phyloP scores from a whole-genome alignment of 1,284 basidiomycete genomes.

The Ceratorhiza oryzae-sativae region DNA sequence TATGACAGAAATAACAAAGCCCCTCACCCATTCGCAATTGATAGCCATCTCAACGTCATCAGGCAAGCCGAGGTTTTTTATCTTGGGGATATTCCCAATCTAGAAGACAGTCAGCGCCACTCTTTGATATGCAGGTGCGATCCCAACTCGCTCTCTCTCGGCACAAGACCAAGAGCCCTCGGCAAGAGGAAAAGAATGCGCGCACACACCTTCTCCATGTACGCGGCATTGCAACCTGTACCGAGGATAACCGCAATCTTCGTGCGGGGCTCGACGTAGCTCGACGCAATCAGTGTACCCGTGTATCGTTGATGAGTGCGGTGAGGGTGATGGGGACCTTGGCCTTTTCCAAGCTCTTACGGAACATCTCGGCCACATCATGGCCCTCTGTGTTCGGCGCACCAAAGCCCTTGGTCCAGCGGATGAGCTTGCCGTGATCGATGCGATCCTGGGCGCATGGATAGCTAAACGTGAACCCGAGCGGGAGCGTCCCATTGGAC shows the following conservation, averaged over 20 bases:
- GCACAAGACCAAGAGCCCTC: slow-evolving; percentile 1
- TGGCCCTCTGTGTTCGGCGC: slow-evolving; percentile 90
- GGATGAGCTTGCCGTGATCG: slow-evolving; percentile 93
- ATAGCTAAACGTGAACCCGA: slow-evolving; percentile 84
- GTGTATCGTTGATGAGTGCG: slow-evolving; percentile 98
- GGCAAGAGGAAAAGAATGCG: background rate
- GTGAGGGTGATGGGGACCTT: slow-evolving; percentile 77
- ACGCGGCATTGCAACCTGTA: slow-evolving; percentile 98
- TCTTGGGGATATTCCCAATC: slow-evolving; percentile 76
- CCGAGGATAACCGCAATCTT: slow-evolving; percentile 97
- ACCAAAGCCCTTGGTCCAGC: slow-evolving; percentile 99
- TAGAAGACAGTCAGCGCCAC: slow-evolving; percentile 49
- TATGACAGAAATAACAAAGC: background rate
- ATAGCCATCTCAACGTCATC: slow-evolving; percentile 84
- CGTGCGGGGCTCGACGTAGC: slow-evolving; percentile 91
- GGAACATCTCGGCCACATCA: slow-evolving; percentile 94
- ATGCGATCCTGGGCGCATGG: slow-evolving; percentile 81
- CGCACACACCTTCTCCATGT: slow-evolving; percentile 81
- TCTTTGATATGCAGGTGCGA: background rate
- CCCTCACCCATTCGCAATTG: slow-evolving; percentile 90
- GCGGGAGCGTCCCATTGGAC: slow-evolving; percentile 76
- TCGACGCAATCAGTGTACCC: slow-evolving; percentile 94
- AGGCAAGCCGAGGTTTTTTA: slow-evolving; percentile 73
- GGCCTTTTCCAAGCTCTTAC: slow-evolving; percentile 76
- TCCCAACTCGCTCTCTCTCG: background rate